Percentiles rank a stretch among this genome's conserved stretches.
These are phyloP conservation scores for Castanea crenata DNA, from an alignment of 306 rosid genomes.

Conservation along the genomic window DNA sequence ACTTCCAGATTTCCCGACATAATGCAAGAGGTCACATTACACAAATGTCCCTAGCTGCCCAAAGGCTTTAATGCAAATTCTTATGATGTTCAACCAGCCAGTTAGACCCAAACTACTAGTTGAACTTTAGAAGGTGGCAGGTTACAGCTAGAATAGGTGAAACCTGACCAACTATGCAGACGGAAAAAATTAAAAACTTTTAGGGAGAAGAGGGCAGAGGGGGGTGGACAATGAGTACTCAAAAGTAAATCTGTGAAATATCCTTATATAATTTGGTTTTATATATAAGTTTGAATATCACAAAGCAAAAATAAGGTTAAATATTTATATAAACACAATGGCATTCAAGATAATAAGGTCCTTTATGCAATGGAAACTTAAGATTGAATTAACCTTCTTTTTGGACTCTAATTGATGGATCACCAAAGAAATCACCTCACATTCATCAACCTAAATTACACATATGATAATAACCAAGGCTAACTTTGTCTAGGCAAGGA, in stretches of 20 bases:
- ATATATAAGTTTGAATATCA: neutral
- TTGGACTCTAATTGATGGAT: neutral
- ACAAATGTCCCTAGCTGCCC: neutral
- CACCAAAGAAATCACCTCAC: neutral
- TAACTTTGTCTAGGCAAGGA: constrained; percentile 7
- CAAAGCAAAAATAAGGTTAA: neutral
- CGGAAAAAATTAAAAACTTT: no score
- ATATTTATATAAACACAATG: neutral
- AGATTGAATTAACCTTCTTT: neutral
- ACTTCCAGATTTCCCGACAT: neutral
- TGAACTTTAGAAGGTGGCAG: neutral
- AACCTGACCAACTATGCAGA: neutral
- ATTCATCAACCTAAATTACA: constrained; percentile 10
- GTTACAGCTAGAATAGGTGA: neutral
- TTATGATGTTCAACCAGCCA: neutral
- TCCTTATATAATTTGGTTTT: neutral
- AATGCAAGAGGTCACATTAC: neutral
- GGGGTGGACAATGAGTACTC: neutral
- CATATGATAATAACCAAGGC: constrained; percentile 9
- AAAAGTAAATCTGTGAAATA: neutral
- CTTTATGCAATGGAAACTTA: neutral
- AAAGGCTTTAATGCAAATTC: neutral
- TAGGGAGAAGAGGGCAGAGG: no score
- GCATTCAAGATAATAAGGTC: neutral
- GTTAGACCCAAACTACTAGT: neutral